Conservation (phyloP, 2,329 filamentous ascomycete species). For the Xylaria sp. region DNA sequence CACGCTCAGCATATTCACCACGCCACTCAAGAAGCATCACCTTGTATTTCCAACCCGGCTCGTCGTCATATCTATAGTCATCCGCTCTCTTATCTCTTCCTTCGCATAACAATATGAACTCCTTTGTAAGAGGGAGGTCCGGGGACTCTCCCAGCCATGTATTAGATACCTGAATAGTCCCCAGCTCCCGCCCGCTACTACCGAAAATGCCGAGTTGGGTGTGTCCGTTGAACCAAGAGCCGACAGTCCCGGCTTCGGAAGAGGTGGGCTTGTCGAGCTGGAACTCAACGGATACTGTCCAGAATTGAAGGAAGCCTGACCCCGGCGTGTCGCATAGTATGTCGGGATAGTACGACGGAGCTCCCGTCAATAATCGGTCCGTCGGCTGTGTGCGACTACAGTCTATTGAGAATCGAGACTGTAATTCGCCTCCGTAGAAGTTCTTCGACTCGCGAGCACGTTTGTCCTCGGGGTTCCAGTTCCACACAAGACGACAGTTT, state of each 20-base stretch:
- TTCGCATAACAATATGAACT: slow-evolving; percentile 27
- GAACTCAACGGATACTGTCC: slow-evolving; percentile 17
- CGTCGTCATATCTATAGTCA: slow-evolving; percentile 9
- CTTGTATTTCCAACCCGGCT: slow-evolving; percentile 28
- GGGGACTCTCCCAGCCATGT: slow-evolving; percentile 9
- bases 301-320: slow-evolving; percentile 22
- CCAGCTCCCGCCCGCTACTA: slow-evolving; percentile 14
- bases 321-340: slow-evolving; percentile 17
- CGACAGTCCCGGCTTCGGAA: not conserved
- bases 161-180: slow-evolving; percentile 10
- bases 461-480: not conserved
- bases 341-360: slow-evolving; percentile 18
- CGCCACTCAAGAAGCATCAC: slow-evolving; percentile 30
- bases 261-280: slow-evolving; percentile 11
- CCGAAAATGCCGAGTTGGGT: slow-evolving; percentile 20
- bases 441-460: not conserved
- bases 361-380: slow-evolving; percentile 1
- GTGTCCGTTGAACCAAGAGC: slow-evolving; percentile 1
- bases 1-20: slow-evolving; percentile 26
- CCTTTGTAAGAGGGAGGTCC: slow-evolving; percentile 1
- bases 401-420: slow-evolving; percentile 15
- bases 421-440: slow-evolving; percentile 21
- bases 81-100: slow-evolving; percentile 24
- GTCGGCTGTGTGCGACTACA: slow-evolving; percentile 21
- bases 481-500: slow-evolving; percentile 15